Evolutionary conservation across 2,329 filamentous ascomycete species (phyloP).

Genomic region (Microdochium bolleyi): DNA sequence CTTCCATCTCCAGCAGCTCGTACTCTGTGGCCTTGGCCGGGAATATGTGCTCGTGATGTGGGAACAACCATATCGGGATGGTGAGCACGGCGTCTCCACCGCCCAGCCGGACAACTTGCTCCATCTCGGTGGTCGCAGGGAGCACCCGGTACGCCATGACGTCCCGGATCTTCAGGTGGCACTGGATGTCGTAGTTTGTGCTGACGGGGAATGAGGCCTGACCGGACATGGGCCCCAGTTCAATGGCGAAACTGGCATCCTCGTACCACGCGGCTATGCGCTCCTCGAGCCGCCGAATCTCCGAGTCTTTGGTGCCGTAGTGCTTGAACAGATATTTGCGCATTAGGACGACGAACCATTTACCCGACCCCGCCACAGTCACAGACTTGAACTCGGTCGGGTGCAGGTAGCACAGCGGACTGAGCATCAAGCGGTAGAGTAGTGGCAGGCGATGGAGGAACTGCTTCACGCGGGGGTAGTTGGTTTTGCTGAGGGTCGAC

Average conservation of each 20-base stretch:
- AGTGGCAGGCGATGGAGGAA: slow-evolving; percentile 42
- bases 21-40: slow-evolving; percentile 27
- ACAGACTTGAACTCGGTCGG: slow-evolving; percentile 40
- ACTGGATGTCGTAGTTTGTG: slow-evolving; percentile 36
- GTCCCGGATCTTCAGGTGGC: slow-evolving; percentile 33
- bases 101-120: slow-evolving; percentile 39
- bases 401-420: slow-evolving; percentile 42
- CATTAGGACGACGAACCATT: slow-evolving; percentile 38
- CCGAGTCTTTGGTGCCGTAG: slow-evolving; percentile 30
- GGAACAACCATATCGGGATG: slow-evolving; percentile 40
- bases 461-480: slow-evolving; percentile 23
- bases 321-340: slow-evolving; percentile 39
- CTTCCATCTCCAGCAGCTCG: slow-evolving; percentile 22
- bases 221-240: slow-evolving; percentile 33
- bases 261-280: slow-evolving; percentile 39
- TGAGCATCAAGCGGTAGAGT: slow-evolving; percentile 36
- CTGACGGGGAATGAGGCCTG: slow-evolving; percentile 38
- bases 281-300: slow-evolving; percentile 34
- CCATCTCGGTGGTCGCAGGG: slow-evolving; percentile 29
- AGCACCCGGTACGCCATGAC: slow-evolving; percentile 40
- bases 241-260: slow-evolving; percentile 43
- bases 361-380: slow-evolving; percentile 38
- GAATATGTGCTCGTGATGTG: slow-evolving; percentile 45
- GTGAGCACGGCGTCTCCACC: slow-evolving; percentile 40
- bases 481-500: slow-evolving; percentile 26